These are phyloP conservation scores for Ormosia emarginata DNA, from an alignment of 306 rosid species.

Conservation along the genomic window DNA sequence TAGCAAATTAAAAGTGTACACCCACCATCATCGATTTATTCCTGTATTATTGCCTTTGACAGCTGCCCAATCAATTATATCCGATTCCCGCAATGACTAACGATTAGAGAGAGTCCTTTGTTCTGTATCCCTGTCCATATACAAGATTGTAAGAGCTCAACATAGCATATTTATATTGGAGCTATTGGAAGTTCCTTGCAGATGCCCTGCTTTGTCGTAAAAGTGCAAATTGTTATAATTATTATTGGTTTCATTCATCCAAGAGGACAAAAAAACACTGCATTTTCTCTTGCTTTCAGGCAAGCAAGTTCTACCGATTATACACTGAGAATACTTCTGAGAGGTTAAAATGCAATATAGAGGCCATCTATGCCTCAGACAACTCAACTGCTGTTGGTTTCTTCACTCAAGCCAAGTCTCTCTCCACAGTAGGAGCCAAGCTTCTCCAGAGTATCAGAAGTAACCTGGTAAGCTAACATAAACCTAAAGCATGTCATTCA, in stretches of 20 bases:
- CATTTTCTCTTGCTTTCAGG: slow-evolving; percentile 36
- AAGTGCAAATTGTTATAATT: not conserved
- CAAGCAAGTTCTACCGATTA: slow-evolving; percentile 32
- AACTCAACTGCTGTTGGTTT: slow-evolving; percentile 29
- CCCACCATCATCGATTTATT: not conserved
- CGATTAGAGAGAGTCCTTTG: not conserved
- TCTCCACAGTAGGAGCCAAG: slow-evolving; percentile 48
- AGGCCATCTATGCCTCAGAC: slow-evolving; percentile 43
- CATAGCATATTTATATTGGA: not conserved
- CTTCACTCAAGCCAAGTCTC: slow-evolving; percentile 42
- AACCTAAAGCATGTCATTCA: not conserved
- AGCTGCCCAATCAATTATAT: not conserved
- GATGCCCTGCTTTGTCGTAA: not conserved
- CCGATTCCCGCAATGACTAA: not conserved
- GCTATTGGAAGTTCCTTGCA: not conserved
- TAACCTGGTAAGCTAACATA: slow-evolving; percentile 42
- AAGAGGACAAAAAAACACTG: not conserved
- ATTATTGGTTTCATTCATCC: not conserved
- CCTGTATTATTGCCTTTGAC: not conserved
- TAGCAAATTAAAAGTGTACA: not conserved
- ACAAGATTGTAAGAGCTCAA: not conserved
- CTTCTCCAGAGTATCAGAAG: slow-evolving; percentile 37
- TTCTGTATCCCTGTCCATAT: not conserved
- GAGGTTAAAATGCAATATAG: slow-evolving; percentile 48
- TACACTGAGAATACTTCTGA: slow-evolving; percentile 48